Evolutionary conservation across 495 filamentous ascomycete species (phyloP), one percentile per base, ranked within the genome.

Genomic region (Podospora conica): DNA sequence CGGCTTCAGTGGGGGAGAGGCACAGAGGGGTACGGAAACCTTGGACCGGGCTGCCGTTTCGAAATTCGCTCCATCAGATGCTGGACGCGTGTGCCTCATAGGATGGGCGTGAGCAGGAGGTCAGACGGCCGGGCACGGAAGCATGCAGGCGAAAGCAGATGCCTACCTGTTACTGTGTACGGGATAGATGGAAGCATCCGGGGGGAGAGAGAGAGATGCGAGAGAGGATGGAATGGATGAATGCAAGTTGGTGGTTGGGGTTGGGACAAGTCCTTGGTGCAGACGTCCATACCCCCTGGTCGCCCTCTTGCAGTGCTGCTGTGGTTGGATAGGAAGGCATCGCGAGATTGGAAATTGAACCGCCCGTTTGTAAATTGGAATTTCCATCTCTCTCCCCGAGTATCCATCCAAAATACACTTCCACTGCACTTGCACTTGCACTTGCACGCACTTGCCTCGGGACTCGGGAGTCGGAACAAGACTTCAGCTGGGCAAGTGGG

Each of bases 61-160:
- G 58, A n/a, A n/a, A n/a, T n/a, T n/a, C n/a, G n/a, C n/a, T 33
- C 64, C 64, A 66, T 60, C 64, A 33, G 55, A 54, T 55, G 58
- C 33, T 22, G 48, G 64, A 55, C 64, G 64, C 57, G 64, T 66
- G 64, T 60, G 58, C 58, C 33, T 18, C 15, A 53, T 3, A 56
- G 27, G 21, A 15, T n/a, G n/a, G n/a, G n/a, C n/a, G n/a, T n/a
- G n/a, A n/a, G n/a, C 23, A 55, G 10, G 54, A 33, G 24, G 27
- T 18, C 21, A 53, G 27, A 59, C 11, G 57, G 57, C 25, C 25
- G 27, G 27, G 25, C 25, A 27, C 27, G 58, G 25, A 21, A 24
- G 53, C 53, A 53, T 64, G 61, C 61, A 57, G 61, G 25, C 25
- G 25, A n/a, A n/a, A n/a, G n/a, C n/a, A n/a, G n/a, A n/a, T n/a